A percentile compares a stretch with the other conserved stretches of the same genome.
Evolutionary conservation across 805 yeast species (phyloP).

Genomic region (Nakazawaea wickerhamii): DNA sequence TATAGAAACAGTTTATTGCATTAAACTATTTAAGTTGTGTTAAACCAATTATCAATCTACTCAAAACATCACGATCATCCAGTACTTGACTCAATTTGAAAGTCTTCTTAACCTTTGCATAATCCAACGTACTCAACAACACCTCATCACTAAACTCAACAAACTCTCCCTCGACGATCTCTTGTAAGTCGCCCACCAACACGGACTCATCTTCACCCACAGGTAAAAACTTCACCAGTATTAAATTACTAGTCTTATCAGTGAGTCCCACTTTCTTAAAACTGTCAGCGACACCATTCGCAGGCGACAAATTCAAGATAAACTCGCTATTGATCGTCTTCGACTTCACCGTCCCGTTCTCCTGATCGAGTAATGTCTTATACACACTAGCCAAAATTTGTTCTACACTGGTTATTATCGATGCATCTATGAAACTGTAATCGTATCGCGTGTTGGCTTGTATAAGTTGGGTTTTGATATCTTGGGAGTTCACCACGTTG

Average conservation of each 20-base stretch:
- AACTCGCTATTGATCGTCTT: constrained; percentile 67
- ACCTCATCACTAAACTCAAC: constrained; percentile 28
- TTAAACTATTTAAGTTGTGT: constrained; percentile 23
- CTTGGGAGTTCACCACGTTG: constrained; percentile 37
- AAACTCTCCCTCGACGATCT: constrained; percentile 29
- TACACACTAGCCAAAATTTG: constrained; percentile 59
- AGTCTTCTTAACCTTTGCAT: constrained; percentile 23
- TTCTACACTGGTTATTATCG: constrained; percentile 50
- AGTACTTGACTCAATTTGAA: constrained; percentile 21
- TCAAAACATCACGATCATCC: constrained; percentile 17
- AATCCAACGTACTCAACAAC: constrained; percentile 26
- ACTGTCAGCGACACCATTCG: constrained; percentile 67
- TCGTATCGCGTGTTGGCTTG: constrained; percentile 44
- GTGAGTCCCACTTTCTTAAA: constrained; percentile 66
- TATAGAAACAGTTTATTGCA: background rate
- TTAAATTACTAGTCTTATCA: constrained; percentile 36
- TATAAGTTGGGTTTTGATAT: constrained; percentile 40
- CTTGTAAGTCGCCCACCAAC: constrained; percentile 16
- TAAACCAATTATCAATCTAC: constrained; percentile 20
- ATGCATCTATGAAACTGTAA: constrained; percentile 62
- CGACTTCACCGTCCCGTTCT: constrained; percentile 48
- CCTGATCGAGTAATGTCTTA: constrained; percentile 50
- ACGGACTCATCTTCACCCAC: constrained; percentile 13
- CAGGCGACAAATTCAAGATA: constrained; percentile 62
- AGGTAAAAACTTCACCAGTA: constrained; percentile 44